These are phyloP conservation scores for Nitzschia palea DNA, from an alignment of 108 stramenopile species.

Conservation along the genomic window DNA sequence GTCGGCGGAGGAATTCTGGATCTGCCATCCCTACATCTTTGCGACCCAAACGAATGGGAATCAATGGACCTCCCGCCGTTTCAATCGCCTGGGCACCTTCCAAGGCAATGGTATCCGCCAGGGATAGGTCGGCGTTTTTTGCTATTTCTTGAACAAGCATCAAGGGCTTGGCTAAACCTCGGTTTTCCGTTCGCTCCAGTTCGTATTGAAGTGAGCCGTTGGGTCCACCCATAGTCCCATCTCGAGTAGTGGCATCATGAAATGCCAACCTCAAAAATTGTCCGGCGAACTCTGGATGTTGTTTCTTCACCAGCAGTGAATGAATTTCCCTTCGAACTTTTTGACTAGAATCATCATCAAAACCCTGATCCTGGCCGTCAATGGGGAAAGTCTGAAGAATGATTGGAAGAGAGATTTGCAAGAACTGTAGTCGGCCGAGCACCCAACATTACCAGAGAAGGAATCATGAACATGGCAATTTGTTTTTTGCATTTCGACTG, in stretches of 20 bases:
- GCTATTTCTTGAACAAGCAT: slow-evolving; percentile 35
- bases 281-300: slow-evolving; percentile 36
- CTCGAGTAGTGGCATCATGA: slow-evolving; percentile 55
- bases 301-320: too few relatives aligned
- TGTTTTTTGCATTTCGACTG: too few relatives aligned
- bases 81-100: slow-evolving; percentile 53
- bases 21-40: slow-evolving; percentile 40
- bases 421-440: too few relatives aligned
- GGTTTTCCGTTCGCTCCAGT: slow-evolving; percentile 54
- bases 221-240: slow-evolving; percentile 33
- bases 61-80: slow-evolving; percentile 43
- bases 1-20: slow-evolving; percentile 17
- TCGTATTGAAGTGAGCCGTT: slow-evolving; percentile 68
- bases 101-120: slow-evolving; percentile 64
- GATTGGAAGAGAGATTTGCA: too few relatives aligned
- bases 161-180: slow-evolving; percentile 49
- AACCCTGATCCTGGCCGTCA: too few relatives aligned
- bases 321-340: too few relatives aligned
- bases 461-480: too few relatives aligned
- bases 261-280: slow-evolving; percentile 55
- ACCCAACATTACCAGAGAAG: too few relatives aligned
- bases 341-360: too few relatives aligned
- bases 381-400: too few relatives aligned
- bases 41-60: slow-evolving; percentile 46
- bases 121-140: slow-evolving; percentile 10